Conservation (phyloP, 352 stramenopile species). For the Aphanomyces stellatus region DNA sequence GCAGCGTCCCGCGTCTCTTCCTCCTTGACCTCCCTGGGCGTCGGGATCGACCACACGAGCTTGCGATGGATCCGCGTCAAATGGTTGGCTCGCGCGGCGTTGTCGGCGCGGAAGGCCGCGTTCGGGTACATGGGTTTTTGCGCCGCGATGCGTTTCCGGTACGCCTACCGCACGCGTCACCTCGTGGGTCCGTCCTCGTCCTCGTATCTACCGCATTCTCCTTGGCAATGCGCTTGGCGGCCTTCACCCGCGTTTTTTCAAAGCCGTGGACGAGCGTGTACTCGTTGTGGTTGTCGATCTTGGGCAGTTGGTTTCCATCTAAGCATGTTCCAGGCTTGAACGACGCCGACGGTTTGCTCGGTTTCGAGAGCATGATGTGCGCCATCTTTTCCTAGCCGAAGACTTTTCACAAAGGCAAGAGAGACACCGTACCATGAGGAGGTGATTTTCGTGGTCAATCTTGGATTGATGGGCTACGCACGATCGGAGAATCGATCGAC, state of each 20-base stretch:
- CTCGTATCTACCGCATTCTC: conserved; percentile 1
- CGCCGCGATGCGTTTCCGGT: conserved; percentile 1
- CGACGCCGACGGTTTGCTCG: background rate
- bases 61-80: conserved; percentile 2
- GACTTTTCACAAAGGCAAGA: background rate
- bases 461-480: background rate
- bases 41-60: conserved; percentile 3
- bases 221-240: conserved; percentile 6
- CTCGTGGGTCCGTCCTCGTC: no score
- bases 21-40: background rate
- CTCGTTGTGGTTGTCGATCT: conserved; percentile 19
- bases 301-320: conserved; percentile 9
- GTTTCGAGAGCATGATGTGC: conserved; percentile 6
- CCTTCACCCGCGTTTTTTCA: background rate
- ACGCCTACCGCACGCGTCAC: background rate
- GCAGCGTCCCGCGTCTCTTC: background rate
- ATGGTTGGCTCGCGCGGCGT: background rate
- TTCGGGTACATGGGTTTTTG: conserved; percentile 15
- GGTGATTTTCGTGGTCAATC: conserved; percentile 4
- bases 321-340: conserved; percentile 11
- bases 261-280: conserved; percentile 11
- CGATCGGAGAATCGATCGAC: background rate
- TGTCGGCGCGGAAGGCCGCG: background rate
- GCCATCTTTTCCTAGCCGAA: conserved; percentile 6
- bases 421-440: background rate